These are phyloP conservation scores for Kwoniella shivajii DNA, from an alignment of 1,284 basidiomycete species.

Conservation along the genomic window DNA sequence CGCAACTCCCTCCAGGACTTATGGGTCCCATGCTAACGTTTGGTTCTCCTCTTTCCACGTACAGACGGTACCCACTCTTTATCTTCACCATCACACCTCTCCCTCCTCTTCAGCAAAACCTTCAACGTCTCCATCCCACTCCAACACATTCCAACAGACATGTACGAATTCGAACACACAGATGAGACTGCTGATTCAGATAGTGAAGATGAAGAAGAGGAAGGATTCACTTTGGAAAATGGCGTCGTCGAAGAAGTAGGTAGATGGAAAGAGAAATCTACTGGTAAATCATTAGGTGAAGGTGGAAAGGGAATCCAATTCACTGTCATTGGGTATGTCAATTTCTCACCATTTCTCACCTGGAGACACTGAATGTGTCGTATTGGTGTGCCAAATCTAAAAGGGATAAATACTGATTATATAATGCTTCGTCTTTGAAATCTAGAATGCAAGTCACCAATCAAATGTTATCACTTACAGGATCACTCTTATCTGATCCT, in stretches of 20 bases:
- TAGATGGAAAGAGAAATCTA: conserved; percentile 76
- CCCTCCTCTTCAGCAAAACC: conserved; percentile 86
- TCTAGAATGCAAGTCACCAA: conserved; percentile 85
- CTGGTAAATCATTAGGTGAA: conserved; percentile 73
- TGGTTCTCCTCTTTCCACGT: neutral
- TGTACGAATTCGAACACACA: conserved; percentile 84
- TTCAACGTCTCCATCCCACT: conserved; percentile 97
- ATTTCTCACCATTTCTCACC: neutral
- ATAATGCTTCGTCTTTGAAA: neutral
- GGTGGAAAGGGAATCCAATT: conserved; percentile 72
- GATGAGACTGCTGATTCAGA: conserved; percentile 35
- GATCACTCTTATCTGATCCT: conserved; percentile 83
- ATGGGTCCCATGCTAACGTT: too few relatives aligned
- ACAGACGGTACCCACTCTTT: conserved; percentile 83
- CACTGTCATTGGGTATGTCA: conserved; percentile 81
- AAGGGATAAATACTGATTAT: neutral
- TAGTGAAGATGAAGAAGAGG: conserved; percentile 44
- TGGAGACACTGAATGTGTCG: too few relatives aligned
- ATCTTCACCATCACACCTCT: conserved; percentile 91
- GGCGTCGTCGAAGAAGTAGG: conserved; percentile 57
- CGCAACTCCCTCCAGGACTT: too few relatives aligned
- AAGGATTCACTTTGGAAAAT: conserved; percentile 12
- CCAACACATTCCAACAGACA: conserved; percentile 79
- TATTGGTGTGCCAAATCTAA: too few relatives aligned
- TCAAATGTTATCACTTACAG: conserved; percentile 89